Base-by-base conservation (phyloP, 371 early-diverging fungal genomes). In the Lichtheimia corymbifera region DNA sequence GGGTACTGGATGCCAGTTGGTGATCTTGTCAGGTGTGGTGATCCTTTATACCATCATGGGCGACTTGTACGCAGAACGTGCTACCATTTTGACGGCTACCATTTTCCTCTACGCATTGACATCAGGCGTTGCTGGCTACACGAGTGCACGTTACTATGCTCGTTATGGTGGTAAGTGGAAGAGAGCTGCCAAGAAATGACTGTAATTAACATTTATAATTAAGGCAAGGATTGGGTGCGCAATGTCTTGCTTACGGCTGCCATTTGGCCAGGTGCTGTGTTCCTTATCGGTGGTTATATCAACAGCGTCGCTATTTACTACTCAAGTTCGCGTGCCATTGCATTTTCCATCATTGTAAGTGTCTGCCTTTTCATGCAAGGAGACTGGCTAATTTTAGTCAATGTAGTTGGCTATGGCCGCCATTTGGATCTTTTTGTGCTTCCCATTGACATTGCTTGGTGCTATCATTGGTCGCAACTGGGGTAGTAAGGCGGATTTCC, bases 31-130 rank as follows among this genome's bases (percentile, higher is more conserved):
- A 3, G 77, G 83, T 50, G 73, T 88, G n/a, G 77, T 91, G 17
- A 88, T 92, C 45, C 47, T 91, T 5, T 89, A 85, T 58, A 87
- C 91, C 17, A 88, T 91, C 47, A 70, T 83, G 30, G 90, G 89
- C 14, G 88, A 91, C 59, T 67, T 91, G 15, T 90, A 93, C 66
- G 77, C 83, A 17, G 92, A 92, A 76, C 82, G 91, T 9, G 88
- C 91, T 0, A 88, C 87, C 4, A 91, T 92, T n/a, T 65, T 94
- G 58, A 91, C 92, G 0, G 86, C 89, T 0, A 78, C 90, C 28
- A 87, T 94, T 40, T 93, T 94, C 63, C 69, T 92, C 20, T 94
- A 92, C 69, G 91, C 93, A 1, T 65, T 91, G 14, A 90, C 88
- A 3, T 88, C 92, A 1, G 75, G 84, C 47, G 70, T 91, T 24